Conservation (phyloP, 2,329 filamentous ascomycete genomes). For the Diaporthe vaccinii region DNA sequence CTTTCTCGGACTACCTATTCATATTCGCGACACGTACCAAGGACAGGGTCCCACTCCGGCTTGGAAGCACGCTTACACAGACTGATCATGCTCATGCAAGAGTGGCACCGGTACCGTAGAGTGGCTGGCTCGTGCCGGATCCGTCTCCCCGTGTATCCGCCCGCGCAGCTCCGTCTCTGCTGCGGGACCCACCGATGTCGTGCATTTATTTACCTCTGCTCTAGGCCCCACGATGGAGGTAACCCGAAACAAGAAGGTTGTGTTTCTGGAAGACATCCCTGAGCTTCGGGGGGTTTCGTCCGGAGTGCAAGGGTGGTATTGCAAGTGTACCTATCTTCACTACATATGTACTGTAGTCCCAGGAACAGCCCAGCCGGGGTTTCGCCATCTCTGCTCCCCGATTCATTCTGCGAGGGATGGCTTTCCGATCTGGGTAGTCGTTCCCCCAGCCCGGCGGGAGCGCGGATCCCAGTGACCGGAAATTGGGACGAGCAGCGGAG, state of each 20-base stretch:
- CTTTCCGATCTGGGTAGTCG: background rate
- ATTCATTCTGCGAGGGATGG: background rate
- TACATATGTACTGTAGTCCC: too few relatives aligned
- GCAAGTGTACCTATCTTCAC: too few relatives aligned
- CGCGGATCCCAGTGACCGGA: constrained; percentile 2
- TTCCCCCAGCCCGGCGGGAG: background rate
- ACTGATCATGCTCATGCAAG: background rate
- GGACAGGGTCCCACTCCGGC: background rate
- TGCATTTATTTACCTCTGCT: background rate
- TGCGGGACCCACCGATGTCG: constrained; percentile 26
- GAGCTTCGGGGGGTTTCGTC: background rate
- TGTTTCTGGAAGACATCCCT: constrained; percentile 19
- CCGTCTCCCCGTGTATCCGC: background rate
- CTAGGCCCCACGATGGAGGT: constrained; percentile 23
- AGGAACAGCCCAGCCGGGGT: background rate
- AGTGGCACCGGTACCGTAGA: background rate
- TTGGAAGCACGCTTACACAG: background rate
- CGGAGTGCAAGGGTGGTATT: background rate
- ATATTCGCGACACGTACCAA: background rate
- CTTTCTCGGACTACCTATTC: background rate
- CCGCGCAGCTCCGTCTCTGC: constrained; percentile 6
- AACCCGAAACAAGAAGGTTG: constrained; percentile 22
- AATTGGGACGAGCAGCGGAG: constrained; percentile 12
- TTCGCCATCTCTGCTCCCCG: background rate
- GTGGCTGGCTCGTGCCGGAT: background rate